Evolutionary conservation across 208 protist genomes (phyloP), one percentile per base, ranked within the genome.

Genomic region (Lotmaria passim): DNA sequence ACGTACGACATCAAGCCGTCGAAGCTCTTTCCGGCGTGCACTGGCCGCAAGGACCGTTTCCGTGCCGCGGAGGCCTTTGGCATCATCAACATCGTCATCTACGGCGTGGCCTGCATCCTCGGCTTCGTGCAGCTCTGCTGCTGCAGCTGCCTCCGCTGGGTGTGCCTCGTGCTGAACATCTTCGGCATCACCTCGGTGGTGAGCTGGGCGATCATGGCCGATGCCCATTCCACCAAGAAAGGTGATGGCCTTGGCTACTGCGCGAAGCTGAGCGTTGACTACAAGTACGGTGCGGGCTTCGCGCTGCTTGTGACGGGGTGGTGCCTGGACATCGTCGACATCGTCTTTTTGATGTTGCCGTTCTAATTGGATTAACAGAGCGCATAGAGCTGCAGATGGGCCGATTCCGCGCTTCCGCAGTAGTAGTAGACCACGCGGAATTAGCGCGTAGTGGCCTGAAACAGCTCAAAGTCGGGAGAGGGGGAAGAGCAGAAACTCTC

Each of bases 11-110:
- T 38, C 28, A 41, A 50, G 23, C 19, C 59, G 14, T 26, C 12
- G 0, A 65, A 83, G 0, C 24, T 83, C 7, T 87, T 79, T 59
- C 19, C 7, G 0, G 14, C 30, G 2, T 92, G 86, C 66, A 7
- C 14, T 10, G 52, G 21, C 33, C 76, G 79, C 28, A 43, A 48
- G 7, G 26, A 41, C 17, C 75, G 63, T 31, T 89, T 92, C 71
- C 76, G 76, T 41, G 72, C 67, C 0, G 78, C 81, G 4, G 59
- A 83, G 57, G 75, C 55, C 26, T 82, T 83, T 10, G 73, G 77
- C 21, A 76, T 91, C 21, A 75, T 87, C 36, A 46, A 69, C 38
- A 75, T 74, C 34, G 11, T 70, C 11, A 34, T 61, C 6, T 69
- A 63, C 39, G 66, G 34, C 21, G 43, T 73, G 15, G 53, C 52